Evolutionary conservation across 1,284 basidiomycete genomes (phyloP).

Genomic region (Cutaneotrichosporon arboriforme): DNA sequence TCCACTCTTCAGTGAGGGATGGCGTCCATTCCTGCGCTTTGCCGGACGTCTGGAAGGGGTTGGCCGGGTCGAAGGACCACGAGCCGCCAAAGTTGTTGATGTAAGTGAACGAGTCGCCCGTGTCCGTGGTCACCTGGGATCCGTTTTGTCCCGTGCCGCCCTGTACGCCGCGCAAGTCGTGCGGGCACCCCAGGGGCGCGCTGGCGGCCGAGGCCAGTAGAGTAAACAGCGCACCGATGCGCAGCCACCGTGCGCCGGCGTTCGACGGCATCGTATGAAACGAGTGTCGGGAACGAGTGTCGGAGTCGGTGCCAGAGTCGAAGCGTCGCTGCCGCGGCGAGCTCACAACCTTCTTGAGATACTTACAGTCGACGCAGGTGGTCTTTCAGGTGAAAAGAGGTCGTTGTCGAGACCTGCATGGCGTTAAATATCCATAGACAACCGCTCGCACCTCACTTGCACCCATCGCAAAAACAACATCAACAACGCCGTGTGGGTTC

Average conservation of each 20-base stretch:
- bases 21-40: slow-evolving; percentile 17
- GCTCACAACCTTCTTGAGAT: not conserved
- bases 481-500: no score
- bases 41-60: slow-evolving; percentile 52
- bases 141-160: slow-evolving; percentile 26
- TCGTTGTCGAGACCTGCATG: no score
- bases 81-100: slow-evolving; percentile 69
- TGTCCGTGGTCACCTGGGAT: slow-evolving; percentile 51
- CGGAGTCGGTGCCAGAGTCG: not conserved
- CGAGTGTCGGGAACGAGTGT: not conserved
- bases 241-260: not conserved
- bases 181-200: no score
- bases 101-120: slow-evolving; percentile 65
- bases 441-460: no score
- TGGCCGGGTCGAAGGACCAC: slow-evolving; percentile 63
- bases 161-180: not conserved
- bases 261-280: not conserved
- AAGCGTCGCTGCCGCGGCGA: not conserved
- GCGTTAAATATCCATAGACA: no score
- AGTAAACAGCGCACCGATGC: no score
- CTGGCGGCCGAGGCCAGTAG: no score
- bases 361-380: no score
- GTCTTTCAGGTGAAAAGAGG: no score
- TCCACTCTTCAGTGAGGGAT: slow-evolving; percentile 69
- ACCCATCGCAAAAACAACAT: no score